These are phyloP conservation scores for Saururus chinensis DNA, from an alignment of 164 flowering plant genomes.

Conservation along the genomic window DNA sequence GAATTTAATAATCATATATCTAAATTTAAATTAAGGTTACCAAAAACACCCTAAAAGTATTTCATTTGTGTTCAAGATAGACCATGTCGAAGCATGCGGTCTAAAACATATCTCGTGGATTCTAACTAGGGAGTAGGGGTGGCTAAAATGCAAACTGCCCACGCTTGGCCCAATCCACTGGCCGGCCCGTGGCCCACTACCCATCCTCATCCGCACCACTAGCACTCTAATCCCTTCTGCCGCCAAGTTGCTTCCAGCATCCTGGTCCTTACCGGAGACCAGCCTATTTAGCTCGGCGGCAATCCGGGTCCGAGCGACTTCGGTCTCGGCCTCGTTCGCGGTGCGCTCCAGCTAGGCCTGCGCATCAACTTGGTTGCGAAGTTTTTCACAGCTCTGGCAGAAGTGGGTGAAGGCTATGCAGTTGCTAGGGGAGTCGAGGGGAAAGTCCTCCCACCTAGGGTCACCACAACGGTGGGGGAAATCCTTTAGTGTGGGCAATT, in stretches of 20 bases:
- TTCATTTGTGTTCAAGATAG: too few species aligned
- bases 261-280: conserved; percentile 13
- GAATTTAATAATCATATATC: too few species aligned
- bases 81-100: too few species aligned
- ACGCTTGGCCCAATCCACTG: too few species aligned
- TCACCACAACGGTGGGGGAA: conserved; percentile 54
- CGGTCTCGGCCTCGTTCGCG: conserved; percentile 39
- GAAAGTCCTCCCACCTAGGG: conserved; percentile 49
- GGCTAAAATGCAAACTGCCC: too few species aligned
- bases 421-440: conserved; percentile 48
- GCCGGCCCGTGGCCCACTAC: conserved; percentile 81
- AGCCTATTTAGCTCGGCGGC: conserved; percentile 28
- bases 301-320: conserved; percentile 31
- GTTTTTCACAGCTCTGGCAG: conserved; percentile 55
- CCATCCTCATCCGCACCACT: conserved; percentile 62
- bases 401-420: conserved; percentile 58
- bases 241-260: conserved; percentile 7
- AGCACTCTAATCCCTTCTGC: conserved; percentile 36
- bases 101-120: too few species aligned
- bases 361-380: conserved; percentile 19
- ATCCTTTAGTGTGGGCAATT: conserved; percentile 83
- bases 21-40: too few species aligned
- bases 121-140: too few species aligned
- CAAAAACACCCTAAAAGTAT: too few species aligned
- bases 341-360: conserved; percentile 41